Evolutionary conservation across 2,329 filamentous ascomycete species (phyloP), one percentile per base, ranked within the genome.

Genomic region (Xylaria sp.): DNA sequence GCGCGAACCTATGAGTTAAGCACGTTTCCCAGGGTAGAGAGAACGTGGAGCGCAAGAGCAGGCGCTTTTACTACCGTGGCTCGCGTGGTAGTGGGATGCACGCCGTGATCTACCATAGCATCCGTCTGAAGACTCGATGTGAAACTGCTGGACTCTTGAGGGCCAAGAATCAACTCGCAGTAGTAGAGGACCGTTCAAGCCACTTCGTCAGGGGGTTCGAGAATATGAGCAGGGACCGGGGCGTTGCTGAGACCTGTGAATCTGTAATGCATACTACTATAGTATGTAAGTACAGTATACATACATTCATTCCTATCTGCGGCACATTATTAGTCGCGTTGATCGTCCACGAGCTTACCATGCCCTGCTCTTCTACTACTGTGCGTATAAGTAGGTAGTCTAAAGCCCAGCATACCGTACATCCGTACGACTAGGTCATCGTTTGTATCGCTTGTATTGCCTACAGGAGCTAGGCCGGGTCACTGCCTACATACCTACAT

Each of bases 401-500:
- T n/a, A 16, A 32, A 63, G 57, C 50, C 65, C 29, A 53, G 61
- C 55, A 47, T 18, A 10, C 16, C 1, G 54, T 51, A 47, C 53
- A 42, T 48, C 66, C 66, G 62, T 62, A 42, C 37, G 35, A 53
- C 54, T 69, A 53, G 62, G 66, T 59, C 66, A 62, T 61, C 51
- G 29, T 27, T 44, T 50, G 50, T n/a, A 21, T 53, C n/a, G 25
- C 51, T 35, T 35, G 32, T 35, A 35, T n/a, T 47, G n/a, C 29
- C 27, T 54, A 54, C 18, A 55, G 51, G 29, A 55, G 29, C 51
- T 55, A 37, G n/a, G 27, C 27, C 32, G 32, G 44, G 6, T 8
- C 3, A 16, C 40, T 44, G n/a, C 16, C 16, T 47, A 32, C 12
- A 58, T n/a, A 18, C 54, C 13, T 40, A 13, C n/a, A 25, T 12